Conservation (phyloP, 768 basidiomycete species). For the Rhizopogon sp. region DNA sequence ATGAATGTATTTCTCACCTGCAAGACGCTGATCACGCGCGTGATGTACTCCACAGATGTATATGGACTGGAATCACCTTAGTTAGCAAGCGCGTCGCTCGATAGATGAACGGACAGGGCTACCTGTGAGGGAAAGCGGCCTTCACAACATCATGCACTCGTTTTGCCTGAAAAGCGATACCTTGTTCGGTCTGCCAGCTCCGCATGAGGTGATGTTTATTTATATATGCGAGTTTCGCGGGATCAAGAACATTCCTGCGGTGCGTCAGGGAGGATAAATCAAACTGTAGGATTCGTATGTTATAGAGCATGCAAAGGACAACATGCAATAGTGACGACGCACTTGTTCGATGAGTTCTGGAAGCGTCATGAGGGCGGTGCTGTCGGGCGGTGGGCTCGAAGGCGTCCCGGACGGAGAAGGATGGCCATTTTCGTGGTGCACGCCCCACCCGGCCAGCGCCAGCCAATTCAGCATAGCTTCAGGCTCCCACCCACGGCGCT, state of each 20-base stretch:
- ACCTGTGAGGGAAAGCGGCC: conserved; percentile 58
- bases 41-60: conserved; percentile 54
- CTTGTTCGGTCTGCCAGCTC: conserved; percentile 44
- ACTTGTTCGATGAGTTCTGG: conserved; percentile 66
- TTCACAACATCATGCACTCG: conserved; percentile 51
- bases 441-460: conserved; percentile 92
- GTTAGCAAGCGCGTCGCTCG: background rate
- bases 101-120: background rate
- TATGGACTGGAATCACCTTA: conserved; percentile 31
- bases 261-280: conserved; percentile 74
- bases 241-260: conserved; percentile 78
- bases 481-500: conserved; percentile 90
- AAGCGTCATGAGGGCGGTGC: conserved; percentile 56
- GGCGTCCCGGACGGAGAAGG: conserved; percentile 18
- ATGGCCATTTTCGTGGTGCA: conserved; percentile 32
- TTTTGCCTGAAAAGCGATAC: conserved; percentile 47
- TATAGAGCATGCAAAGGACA: background rate
- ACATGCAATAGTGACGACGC: conserved; percentile 11
- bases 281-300: conserved; percentile 43
- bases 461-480: conserved; percentile 89
- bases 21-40: conserved; percentile 54
- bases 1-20: conserved; percentile 36
- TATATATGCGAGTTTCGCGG: conserved; percentile 74
- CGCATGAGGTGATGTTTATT: conserved; percentile 82
- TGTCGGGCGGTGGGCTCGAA: conserved; percentile 49